A percentile compares a stretch with the other conserved stretches of the same genome.
These are phyloP conservation scores for Neurospora cerealis DNA, from an alignment of 495 filamentous ascomycete genomes.

Conservation along the genomic window DNA sequence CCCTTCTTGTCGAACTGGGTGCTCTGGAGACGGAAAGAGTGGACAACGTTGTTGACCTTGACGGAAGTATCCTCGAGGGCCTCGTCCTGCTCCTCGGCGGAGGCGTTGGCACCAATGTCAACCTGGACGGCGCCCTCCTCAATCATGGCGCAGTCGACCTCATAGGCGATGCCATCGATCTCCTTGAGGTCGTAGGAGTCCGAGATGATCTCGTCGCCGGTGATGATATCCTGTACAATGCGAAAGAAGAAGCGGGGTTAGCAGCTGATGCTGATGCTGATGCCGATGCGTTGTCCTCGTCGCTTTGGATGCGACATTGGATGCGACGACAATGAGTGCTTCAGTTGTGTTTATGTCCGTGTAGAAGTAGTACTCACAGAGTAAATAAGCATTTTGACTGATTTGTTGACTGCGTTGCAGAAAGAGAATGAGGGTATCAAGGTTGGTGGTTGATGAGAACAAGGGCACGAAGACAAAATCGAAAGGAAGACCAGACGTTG, in stretches of 20 bases:
- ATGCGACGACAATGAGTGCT: not conserved
- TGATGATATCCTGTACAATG: slow-evolving; percentile 64
- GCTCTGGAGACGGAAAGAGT: slow-evolving; percentile 79
- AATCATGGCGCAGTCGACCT: slow-evolving; percentile 86
- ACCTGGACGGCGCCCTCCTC: slow-evolving; percentile 61
- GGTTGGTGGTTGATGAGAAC: slow-evolving; percentile 1
- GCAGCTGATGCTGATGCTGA: slow-evolving; percentile 1
- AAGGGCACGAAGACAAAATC: slow-evolving; percentile 9
- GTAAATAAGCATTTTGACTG: slow-evolving; percentile 80
- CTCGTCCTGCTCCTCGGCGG: slow-evolving; percentile 80
- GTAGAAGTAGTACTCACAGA: slow-evolving; percentile 56
- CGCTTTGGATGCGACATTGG: not conserved
- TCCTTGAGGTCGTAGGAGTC: slow-evolving; percentile 75
- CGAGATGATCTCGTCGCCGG: slow-evolving; percentile 90
- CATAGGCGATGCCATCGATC: slow-evolving; percentile 69
- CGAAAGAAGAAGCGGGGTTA: slow-evolving; percentile 8
- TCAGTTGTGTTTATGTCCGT: not conserved
- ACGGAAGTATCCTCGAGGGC: slow-evolving; percentile 53
- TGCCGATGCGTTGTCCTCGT: not conserved
- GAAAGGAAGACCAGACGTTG: not conserved
- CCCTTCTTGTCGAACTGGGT: slow-evolving; percentile 75
- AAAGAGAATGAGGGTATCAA: slow-evolving; percentile 1
- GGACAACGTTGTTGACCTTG: slow-evolving; percentile 87
- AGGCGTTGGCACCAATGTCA: slow-evolving; percentile 92
- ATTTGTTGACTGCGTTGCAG: slow-evolving; percentile 2